phyloP scores from a whole-genome alignment of 768 basidiomycete species.

The Lactarius vividus region DNA sequence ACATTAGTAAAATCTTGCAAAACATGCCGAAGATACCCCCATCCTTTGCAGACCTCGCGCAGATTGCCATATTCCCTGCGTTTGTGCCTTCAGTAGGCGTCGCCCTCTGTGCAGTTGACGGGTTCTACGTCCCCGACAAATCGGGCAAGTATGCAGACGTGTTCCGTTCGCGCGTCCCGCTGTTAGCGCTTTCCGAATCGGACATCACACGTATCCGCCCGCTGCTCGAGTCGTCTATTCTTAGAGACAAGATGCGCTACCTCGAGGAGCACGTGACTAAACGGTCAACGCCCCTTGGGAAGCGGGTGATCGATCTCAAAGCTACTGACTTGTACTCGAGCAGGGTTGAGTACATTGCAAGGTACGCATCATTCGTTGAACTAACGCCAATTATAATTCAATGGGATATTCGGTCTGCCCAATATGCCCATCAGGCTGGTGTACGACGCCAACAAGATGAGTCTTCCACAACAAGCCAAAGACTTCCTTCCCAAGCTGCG shows the following conservation, averaged over 20 bases:
- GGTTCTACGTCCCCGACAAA: constrained; percentile 31
- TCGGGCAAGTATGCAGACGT: constrained; percentile 19
- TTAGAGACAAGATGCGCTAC: constrained; percentile 19
- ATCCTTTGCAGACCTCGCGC: constrained; percentile 14
- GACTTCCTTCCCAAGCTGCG: constrained; percentile 13
- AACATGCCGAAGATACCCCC: not conserved
- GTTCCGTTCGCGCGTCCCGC: constrained; percentile 20
- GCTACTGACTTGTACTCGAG: constrained; percentile 22
- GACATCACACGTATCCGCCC: constrained; percentile 10
- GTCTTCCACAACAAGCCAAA: constrained; percentile 6
- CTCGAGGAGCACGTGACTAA: constrained; percentile 13
- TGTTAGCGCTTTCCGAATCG: constrained; percentile 22
- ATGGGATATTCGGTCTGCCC: not conserved
- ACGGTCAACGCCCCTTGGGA: constrained; percentile 14
- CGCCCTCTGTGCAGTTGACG: constrained; percentile 8
- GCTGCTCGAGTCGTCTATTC: constrained; percentile 21
- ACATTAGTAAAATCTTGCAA: constrained; percentile 19
- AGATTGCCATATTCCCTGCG: constrained; percentile 23
- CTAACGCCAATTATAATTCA: not conserved
- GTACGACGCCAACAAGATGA: constrained; percentile 2
- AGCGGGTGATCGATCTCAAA: constrained; percentile 5
- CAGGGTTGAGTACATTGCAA: constrained; percentile 19
- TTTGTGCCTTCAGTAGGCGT: constrained; percentile 4
- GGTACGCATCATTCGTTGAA: constrained; percentile 2
- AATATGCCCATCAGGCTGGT: constrained; percentile 11